These are phyloP conservation scores for Alternaria sp. DNA, from an alignment of 2,329 filamentous ascomycete species.

Conservation along the genomic window DNA sequence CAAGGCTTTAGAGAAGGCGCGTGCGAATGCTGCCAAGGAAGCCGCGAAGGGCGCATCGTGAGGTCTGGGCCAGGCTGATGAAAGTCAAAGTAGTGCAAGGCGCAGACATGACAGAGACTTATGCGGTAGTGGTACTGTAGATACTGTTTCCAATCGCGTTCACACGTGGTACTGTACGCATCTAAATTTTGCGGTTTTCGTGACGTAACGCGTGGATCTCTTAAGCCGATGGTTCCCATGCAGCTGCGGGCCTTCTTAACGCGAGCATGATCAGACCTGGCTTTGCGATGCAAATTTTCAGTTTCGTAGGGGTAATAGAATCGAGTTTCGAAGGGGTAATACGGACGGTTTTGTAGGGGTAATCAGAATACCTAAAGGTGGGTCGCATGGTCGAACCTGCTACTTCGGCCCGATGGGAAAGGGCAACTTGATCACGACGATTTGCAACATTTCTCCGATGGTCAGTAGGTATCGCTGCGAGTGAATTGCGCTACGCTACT, in stretches of 20 bases:
- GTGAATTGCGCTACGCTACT: constrained; percentile 2
- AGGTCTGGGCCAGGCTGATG: neutral
- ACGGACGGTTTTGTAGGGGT: constrained; percentile 39
- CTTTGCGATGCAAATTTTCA: constrained; percentile 37
- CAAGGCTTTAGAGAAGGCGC: constrained; percentile 39
- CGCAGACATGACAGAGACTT: neutral
- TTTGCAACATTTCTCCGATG: neutral
- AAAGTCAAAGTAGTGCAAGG: neutral
- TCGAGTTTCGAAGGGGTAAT: constrained; percentile 46
- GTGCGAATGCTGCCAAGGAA: constrained; percentile 20
- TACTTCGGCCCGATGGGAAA: constrained; percentile 24
- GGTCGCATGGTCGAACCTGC: constrained; percentile 9
- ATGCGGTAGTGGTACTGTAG: neutral
- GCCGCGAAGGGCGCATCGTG: constrained; percentile 2
- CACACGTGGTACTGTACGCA: neutral
- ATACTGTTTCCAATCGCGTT: neutral
- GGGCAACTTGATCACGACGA: constrained; percentile 12
- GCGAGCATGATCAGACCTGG: neutral
- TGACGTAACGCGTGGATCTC: constrained; percentile 10
- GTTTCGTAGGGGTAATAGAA: constrained; percentile 47
- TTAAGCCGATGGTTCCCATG: constrained; percentile 32
- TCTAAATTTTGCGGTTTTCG: constrained; percentile 8
- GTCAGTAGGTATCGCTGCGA: neutral
- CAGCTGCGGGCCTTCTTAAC: constrained; percentile 5
- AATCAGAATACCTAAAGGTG: constrained; percentile 27